Conservation (phyloP, 2,329 filamentous ascomycete genomes). For the Dryadomyces quercivorus region DNA sequence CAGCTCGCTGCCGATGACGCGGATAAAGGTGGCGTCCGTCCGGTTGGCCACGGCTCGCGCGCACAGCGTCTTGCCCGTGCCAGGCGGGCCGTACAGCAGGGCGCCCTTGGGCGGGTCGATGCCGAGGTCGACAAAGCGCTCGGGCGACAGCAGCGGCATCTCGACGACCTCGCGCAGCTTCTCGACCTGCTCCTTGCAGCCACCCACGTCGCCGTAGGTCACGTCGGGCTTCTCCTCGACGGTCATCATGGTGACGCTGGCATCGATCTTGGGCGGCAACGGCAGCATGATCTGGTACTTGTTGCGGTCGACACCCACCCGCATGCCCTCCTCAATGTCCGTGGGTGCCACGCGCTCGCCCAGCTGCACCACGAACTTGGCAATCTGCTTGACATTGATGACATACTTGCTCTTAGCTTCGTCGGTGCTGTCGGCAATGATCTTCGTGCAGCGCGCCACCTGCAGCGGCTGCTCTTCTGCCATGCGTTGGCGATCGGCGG, state of each 20-base stretch:
- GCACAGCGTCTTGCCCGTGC: conserved; percentile 98
- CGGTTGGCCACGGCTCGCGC: conserved; percentile 94
- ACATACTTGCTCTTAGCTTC: conserved; percentile 99
- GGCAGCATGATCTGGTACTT: conserved; percentile 99
- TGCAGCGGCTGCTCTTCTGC: conserved; percentile 95
- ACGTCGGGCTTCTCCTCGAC: conserved; percentile 99
- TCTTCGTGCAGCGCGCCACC: conserved; percentile 97
- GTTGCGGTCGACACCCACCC: conserved; percentile 93
- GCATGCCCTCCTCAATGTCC: conserved; percentile 99
- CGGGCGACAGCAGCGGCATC: conserved; percentile 91
- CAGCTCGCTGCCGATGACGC: conserved; percentile 93
- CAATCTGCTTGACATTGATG: conserved; percentile 99
- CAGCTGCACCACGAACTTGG: conserved; percentile 97
- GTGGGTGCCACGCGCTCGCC: conserved; percentile 94
- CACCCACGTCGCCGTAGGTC: conserved; percentile 96
- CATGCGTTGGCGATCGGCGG: conserved; percentile 97
- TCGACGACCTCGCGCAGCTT: conserved; percentile 97
- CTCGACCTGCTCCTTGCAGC: conserved; percentile 99
- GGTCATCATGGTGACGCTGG: conserved; percentile 99
- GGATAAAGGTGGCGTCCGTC: conserved; percentile 96
- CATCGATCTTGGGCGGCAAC: conserved; percentile 94
- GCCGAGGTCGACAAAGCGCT: conserved; percentile 95
- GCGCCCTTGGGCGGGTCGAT: conserved; percentile 98
- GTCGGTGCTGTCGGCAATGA: conserved; percentile 94
- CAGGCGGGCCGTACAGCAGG: conserved; percentile 88